Conservation (phyloP, 257 asterid genomes). For the Ocimum tenuiflorum region DNA sequence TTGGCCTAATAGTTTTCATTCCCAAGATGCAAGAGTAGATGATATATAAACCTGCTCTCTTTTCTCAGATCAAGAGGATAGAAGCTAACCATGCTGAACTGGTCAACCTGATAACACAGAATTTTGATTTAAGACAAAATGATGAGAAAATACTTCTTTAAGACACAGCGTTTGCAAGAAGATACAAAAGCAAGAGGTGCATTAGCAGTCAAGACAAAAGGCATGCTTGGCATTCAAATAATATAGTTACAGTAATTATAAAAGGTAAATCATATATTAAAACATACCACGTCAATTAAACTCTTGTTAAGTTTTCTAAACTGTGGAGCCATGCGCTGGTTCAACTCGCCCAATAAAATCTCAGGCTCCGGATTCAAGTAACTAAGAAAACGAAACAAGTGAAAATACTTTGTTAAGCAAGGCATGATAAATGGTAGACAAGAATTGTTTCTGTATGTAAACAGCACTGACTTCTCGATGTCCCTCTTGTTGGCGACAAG, state of each 20-base stretch:
- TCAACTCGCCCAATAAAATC: constrained; percentile 70
- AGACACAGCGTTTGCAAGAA: no score
- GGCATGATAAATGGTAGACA: constrained; percentile 4
- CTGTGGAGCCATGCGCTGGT: constrained; percentile 82
- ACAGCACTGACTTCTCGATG: constrained; percentile 66
- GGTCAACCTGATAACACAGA: constrained; percentile 62
- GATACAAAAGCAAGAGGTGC: no score
- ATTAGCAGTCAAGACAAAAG: neutral
- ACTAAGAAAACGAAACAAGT: constrained; percentile 30
- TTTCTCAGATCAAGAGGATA: constrained; percentile 84
- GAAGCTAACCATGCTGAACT: constrained; percentile 93
- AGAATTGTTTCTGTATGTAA: neutral
- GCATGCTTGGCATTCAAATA: constrained; percentile 5
- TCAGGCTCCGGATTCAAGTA: constrained; percentile 83
- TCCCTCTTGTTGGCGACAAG: constrained; percentile 88
- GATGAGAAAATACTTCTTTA: neutral
- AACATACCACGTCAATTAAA: constrained; percentile 77
- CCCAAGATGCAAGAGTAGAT: constrained; percentile 1
- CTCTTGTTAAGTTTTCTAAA: constrained; percentile 78
- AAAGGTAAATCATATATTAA: neutral
- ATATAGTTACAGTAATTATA: neutral
- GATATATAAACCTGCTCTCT: constrained; percentile 64
- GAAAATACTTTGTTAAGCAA: neutral
- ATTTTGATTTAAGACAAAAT: neutral
- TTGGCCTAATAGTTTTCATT: no score